Evolutionary conservation across 306 rosid species (phyloP).

Genomic region (Cyamopsis tetragonoloba): DNA sequence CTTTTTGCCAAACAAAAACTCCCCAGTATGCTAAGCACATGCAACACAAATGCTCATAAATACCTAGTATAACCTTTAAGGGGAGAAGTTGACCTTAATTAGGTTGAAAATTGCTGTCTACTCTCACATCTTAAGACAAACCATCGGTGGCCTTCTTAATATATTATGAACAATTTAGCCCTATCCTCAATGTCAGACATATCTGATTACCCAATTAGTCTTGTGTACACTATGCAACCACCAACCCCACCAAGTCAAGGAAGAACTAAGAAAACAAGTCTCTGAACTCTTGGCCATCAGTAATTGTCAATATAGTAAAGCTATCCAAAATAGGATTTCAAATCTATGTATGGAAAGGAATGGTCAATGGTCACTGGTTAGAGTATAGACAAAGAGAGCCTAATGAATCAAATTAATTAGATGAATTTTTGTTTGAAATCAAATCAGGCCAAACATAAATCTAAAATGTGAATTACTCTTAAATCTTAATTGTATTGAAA

Average conservation of each 20-base stretch:
- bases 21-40: background rate
- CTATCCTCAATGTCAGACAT: background rate
- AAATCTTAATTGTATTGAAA: too few relatives aligned
- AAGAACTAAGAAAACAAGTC: background rate
- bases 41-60: background rate
- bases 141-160: background rate
- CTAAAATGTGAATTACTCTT: too few relatives aligned
- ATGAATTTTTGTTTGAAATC: too few relatives aligned
- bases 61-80: background rate
- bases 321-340: background rate
- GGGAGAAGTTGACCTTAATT: background rate
- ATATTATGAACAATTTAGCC: background rate
- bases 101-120: background rate
- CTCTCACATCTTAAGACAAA: background rate
- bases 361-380: background rate
- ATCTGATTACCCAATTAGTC: background rate
- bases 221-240: background rate
- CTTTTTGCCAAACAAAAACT: background rate
- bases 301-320: background rate
- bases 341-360: background rate
- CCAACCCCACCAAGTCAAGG: background rate
- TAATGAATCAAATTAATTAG: background rate
- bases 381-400: background rate
- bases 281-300: too few relatives aligned
- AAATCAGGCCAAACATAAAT: too few relatives aligned